Percentiles rank a stretch among this genome's conserved stretches.
These are phyloP conservation scores for Paraurostyla sp. DNA, from an alignment of 73 alveolate species.

Conservation along the genomic window DNA sequence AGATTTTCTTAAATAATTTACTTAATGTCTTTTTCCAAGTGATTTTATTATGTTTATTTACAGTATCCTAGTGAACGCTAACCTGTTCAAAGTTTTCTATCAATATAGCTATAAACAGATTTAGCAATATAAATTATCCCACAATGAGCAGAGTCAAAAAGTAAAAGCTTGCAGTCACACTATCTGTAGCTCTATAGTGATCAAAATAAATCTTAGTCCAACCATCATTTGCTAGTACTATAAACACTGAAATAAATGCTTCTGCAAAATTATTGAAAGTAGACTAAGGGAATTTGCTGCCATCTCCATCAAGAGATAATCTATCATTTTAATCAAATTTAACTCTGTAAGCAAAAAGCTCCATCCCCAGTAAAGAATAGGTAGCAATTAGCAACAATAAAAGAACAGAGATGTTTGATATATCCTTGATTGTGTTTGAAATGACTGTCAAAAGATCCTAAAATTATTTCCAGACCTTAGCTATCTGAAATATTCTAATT, in stretches of 20 bases:
- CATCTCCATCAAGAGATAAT: background rate
- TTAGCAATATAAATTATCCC: slow-evolving; percentile 64
- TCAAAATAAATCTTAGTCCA: slow-evolving; percentile 30
- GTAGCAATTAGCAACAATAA: slow-evolving; percentile 28
- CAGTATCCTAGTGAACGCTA: slow-evolving; percentile 7
- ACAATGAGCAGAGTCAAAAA: slow-evolving; percentile 55
- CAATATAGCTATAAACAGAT: slow-evolving; percentile 71
- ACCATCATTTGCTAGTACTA: slow-evolving; percentile 28
- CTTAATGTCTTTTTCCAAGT: background rate
- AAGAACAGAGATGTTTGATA: slow-evolving; percentile 41
- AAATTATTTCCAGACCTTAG: slow-evolving; percentile 61
- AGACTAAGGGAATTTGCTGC: slow-evolving; percentile 14
- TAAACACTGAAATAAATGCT: slow-evolving; percentile 48
- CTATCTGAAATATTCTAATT: slow-evolving; percentile 50
- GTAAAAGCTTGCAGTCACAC: slow-evolving; percentile 51
- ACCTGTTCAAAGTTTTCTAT: slow-evolving; percentile 69
- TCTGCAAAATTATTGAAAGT: slow-evolving; percentile 27
- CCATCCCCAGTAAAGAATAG: slow-evolving; percentile 62
- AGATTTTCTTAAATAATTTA: background rate
- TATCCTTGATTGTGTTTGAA: slow-evolving; percentile 53
- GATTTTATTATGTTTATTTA: background rate
- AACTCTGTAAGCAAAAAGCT: slow-evolving; percentile 58
- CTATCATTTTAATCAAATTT: slow-evolving; percentile 12
- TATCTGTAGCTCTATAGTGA: slow-evolving; percentile 25
- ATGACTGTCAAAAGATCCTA: slow-evolving; percentile 44